These are phyloP conservation scores for Hirschioporus abietinus DNA, from an alignment of 768 basidiomycete species.

Conservation along the genomic window DNA sequence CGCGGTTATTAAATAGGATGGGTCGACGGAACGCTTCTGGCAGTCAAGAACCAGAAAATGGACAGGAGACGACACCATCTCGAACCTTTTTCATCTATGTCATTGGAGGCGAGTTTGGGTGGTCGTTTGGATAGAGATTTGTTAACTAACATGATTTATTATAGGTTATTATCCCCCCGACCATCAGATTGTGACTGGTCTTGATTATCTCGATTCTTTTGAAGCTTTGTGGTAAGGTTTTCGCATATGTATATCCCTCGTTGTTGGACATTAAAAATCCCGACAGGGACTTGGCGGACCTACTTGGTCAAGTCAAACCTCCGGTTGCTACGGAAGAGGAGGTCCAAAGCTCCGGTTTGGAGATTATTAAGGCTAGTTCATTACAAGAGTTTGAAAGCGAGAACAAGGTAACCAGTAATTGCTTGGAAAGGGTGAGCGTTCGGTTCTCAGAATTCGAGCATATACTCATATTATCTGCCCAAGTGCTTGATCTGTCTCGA, in stretches of 20 bases:
- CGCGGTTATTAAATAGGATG: not conserved
- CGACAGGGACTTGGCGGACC: conserved; percentile 71
- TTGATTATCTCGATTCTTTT: conserved; percentile 68
- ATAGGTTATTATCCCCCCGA: conserved; percentile 89
- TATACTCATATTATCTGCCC: conserved; percentile 2
- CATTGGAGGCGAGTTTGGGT: conserved; percentile 55
- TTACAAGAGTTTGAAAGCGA: conserved; percentile 51
- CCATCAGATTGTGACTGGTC: conserved; percentile 82
- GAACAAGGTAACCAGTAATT: conserved; percentile 69
- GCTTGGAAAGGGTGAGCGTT: conserved; percentile 65
- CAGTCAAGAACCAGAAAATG: not conserved
- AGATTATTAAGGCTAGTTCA: conserved; percentile 58
- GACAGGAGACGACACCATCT: not conserved
- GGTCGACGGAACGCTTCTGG: not conserved
- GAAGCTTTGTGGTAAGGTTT: conserved; percentile 65
- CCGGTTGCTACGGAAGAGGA: conserved; percentile 80
- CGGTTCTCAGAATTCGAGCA: not conserved
- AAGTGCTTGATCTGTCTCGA: conserved; percentile 85
- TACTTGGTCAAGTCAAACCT: conserved; percentile 78
- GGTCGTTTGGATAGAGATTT: conserved; percentile 5
- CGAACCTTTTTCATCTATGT: conserved; percentile 89
- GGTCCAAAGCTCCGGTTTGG: conserved; percentile 78
- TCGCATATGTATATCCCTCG: conserved; percentile 12
- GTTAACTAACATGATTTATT: conserved; percentile 4
- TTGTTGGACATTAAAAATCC: not conserved